Conservation (phyloP, 345 rosid species). For the Ceriops zippeliana region DNA sequence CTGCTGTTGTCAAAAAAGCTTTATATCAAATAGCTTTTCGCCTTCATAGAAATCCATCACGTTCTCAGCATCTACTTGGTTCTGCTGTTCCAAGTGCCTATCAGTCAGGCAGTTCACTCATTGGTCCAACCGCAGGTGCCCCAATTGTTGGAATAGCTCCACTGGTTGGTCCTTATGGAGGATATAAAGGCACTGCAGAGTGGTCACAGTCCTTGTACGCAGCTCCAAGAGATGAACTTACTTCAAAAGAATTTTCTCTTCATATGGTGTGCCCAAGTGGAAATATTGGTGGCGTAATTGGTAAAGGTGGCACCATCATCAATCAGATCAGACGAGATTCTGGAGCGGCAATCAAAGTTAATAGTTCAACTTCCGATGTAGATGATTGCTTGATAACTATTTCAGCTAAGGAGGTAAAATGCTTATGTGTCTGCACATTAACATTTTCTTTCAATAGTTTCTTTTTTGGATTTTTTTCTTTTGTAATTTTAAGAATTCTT, state of each 20-base stretch:
- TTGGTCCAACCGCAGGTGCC: slow-evolving; percentile 55
- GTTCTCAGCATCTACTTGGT: slow-evolving; percentile 72
- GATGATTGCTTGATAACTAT: slow-evolving; percentile 84
- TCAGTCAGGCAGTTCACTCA: slow-evolving; percentile 52
- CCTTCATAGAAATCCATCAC: slow-evolving; percentile 88
- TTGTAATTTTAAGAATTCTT: slow-evolving; percentile 10
- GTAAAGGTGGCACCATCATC: slow-evolving; percentile 87
- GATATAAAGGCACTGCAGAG: slow-evolving; percentile 70
- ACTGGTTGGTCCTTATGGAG: slow-evolving; percentile 68
- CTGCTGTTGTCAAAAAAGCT: slow-evolving; percentile 75
- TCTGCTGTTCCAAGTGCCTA: slow-evolving; percentile 57
- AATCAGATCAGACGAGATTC: slow-evolving; percentile 93
- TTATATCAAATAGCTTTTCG: slow-evolving; percentile 72
- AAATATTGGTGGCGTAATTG: slow-evolving; percentile 89
- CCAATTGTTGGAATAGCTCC: slow-evolving; percentile 82
- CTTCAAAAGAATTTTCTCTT: slow-evolving; percentile 69
- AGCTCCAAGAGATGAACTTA: slow-evolving; percentile 76
- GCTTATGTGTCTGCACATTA: background rate
- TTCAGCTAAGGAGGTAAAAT: slow-evolving; percentile 82
- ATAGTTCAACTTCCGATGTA: slow-evolving; percentile 75
- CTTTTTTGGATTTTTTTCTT: background rate
- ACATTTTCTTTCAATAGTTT: background rate
- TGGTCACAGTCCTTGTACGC: slow-evolving; percentile 77
- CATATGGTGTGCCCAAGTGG: slow-evolving; percentile 74
- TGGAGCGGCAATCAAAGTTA: slow-evolving; percentile 81